Evolutionary conservation across 352 stramenopile genomes (phyloP).

Genomic region (Phytophthora idaei): DNA sequence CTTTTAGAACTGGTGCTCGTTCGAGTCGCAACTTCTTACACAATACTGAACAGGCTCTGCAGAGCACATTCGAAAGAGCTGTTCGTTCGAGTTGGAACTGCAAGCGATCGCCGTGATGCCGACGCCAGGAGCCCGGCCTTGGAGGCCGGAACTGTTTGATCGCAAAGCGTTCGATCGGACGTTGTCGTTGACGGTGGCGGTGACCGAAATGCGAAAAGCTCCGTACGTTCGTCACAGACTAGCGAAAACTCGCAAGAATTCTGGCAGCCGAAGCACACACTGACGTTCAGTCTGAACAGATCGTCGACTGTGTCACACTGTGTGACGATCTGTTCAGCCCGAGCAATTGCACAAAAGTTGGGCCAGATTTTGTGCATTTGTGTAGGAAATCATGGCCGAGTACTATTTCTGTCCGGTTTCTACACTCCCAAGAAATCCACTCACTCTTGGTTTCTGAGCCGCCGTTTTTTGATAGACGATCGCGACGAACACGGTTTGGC

Average conservation of each 20-base stretch:
- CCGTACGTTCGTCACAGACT: not conserved
- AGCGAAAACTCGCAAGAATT: conserved; percentile 1
- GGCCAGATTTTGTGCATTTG: conserved; percentile 5
- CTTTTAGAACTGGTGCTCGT: too few relatives aligned
- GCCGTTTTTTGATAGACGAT: conserved; percentile 22
- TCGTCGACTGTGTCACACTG: too few relatives aligned
- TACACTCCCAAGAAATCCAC: conserved; percentile 16
- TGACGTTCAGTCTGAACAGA: too few relatives aligned
- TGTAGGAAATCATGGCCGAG: conserved; percentile 8
- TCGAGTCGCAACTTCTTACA: too few relatives aligned
- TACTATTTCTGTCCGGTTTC: conserved; percentile 9
- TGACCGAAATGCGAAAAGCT: not conserved
- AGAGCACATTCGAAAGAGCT: not conserved
- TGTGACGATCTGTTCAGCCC: not conserved
- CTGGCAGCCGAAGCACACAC: too few relatives aligned
- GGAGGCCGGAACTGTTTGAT: conserved; percentile 15
- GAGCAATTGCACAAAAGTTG: not conserved
- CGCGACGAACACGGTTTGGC: conserved; percentile 9
- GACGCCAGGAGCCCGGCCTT: not conserved
- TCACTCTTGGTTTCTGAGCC: conserved; percentile 3
- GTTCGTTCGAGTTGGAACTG: conserved; percentile 5
- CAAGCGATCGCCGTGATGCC: not conserved
- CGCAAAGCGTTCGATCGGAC: conserved; percentile 12
- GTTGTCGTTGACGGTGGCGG: not conserved
- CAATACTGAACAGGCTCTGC: too few relatives aligned